Evolutionary conservation across 1,284 basidiomycete species (phyloP).

Genomic region (Tetrapyrgos nigripes): DNA sequence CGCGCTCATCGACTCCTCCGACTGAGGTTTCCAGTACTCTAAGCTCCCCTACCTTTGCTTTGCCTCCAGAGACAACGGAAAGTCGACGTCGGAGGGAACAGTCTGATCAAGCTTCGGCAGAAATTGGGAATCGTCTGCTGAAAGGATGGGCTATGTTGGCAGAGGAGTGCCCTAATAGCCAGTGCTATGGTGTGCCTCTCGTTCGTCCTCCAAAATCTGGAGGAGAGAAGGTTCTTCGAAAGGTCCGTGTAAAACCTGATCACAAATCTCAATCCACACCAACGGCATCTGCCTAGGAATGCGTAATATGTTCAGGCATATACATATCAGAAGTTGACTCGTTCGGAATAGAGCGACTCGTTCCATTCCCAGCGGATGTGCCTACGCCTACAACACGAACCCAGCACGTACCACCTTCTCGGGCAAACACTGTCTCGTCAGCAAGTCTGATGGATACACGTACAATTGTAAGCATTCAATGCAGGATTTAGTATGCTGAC

Average conservation of each 20-base stretch:
- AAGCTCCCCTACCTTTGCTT: slow-evolving; percentile 66
- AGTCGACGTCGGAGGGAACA: slow-evolving; percentile 73
- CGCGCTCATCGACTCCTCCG: slow-evolving; percentile 73
- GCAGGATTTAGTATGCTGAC: too few species aligned
- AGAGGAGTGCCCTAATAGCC: slow-evolving; percentile 74
- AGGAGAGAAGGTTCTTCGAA: slow-evolving; percentile 64
- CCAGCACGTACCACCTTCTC: neutral
- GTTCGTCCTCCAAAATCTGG: slow-evolving; percentile 73
- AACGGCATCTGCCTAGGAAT: slow-evolving; percentile 58
- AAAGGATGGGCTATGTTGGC: slow-evolving; percentile 87
- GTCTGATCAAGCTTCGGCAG: slow-evolving; percentile 78
- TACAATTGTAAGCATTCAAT: neutral
- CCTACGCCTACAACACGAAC: neutral
- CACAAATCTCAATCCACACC: too few species aligned
- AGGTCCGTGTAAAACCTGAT: slow-evolving; percentile 56
- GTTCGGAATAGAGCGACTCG: slow-evolving; percentile 55
- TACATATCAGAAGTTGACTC: slow-evolving; percentile 63
- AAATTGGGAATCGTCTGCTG: slow-evolving; percentile 77
- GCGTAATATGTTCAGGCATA: slow-evolving; percentile 72
- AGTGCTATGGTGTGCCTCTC: slow-evolving; percentile 76
- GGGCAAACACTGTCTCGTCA: neutral
- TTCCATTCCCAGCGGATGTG: slow-evolving; percentile 33
- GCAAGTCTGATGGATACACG: too few species aligned
- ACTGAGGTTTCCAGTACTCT: slow-evolving; percentile 70
- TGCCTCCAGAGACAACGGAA: slow-evolving; percentile 67